phyloP scores from a whole-genome alignment of 2,329 filamentous ascomycete genomes.

The Trichoderma guizhouense region DNA sequence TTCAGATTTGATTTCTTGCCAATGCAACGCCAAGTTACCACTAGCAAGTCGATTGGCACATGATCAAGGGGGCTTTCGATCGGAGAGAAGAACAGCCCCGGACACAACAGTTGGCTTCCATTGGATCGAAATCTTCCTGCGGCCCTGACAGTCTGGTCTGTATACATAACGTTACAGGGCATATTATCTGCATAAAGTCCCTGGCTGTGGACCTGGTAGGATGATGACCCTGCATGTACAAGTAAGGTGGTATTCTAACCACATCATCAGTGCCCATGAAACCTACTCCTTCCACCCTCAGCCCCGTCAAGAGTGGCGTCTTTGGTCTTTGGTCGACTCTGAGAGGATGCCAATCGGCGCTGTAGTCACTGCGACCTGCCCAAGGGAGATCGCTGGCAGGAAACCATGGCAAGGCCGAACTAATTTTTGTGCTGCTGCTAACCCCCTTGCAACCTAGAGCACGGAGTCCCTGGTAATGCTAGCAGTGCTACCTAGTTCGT shows the following conservation, averaged over 20 bases:
- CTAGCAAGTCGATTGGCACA: neutral
- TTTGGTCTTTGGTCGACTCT: neutral
- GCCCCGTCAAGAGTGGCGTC: neutral
- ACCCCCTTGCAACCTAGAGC: neutral
- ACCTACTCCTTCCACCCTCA: neutral
- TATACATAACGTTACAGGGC: constrained; percentile 1
- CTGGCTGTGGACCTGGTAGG: neutral
- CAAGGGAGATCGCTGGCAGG: neutral
- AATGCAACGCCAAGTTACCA: neutral
- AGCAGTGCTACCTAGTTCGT: neutral
- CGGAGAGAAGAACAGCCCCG: neutral
- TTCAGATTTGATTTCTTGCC: neutral
- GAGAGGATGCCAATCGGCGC: neutral
- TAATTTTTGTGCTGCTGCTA: neutral
- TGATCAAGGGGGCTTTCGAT: neutral
- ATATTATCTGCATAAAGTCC: neutral
- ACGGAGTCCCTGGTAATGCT: neutral
- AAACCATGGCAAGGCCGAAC: neutral
- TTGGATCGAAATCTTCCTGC: neutral
- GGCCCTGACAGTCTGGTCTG: neutral
- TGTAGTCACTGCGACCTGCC: neutral
- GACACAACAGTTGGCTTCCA: neutral
- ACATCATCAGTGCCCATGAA: neutral
- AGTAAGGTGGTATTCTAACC: neutral
- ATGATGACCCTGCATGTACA: neutral